Base-by-base conservation (phyloP, 306 rosid genomes). In the Clitoria ternatea region DNA sequence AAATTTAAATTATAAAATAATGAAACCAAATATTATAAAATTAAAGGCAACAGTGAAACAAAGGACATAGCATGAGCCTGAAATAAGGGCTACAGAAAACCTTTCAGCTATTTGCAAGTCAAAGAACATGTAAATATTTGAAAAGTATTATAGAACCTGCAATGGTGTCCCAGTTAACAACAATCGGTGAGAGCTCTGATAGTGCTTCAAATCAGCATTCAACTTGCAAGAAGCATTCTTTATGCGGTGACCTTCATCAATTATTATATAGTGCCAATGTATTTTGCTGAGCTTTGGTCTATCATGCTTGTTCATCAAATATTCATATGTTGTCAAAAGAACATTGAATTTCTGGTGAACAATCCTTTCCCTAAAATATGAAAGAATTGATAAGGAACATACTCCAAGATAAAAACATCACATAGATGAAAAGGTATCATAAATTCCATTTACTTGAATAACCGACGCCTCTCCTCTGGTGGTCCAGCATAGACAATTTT, bases 181-280 rank as follows among this genome's bases (percentile, higher is more conserved):
- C 88, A 95, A 91, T 78, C 99, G 80, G 81, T 95, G 99, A 77
- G 96, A 87, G 77, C 99, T 95, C 84, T 86, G 96, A 72, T 95
- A 95, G 86, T 87, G 87, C 80, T 84, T 95, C 85, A 95, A 80
- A 0, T 95, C 99, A 26, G 96, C 92, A 78, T 95, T 95, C 83
- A 95, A 82, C 87, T 95, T 95, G 96, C 99, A 95, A 69, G 99
- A 95, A 69, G 99, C 99, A 86, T 95, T 95, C 88, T 95, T 95
- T 81, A 95, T 95, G 57, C 99, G 99, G 67, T 95, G 99, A 61
- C 99, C 99, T 80, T 95, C 96, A 77, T 95, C 99, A 77, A 95
- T 95, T 80, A 95, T 95, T 54, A 95, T 81, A 75, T 95, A 95
- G 75, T 87, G 99, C 99, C 99, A 95, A 40, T 87, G 93, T 72